Percentiles rank a stretch among this genome's conserved stretches.
phyloP scores from a whole-genome alignment of 371 early-diverging fungal species.

The Lichtheimia ramosa region DNA sequence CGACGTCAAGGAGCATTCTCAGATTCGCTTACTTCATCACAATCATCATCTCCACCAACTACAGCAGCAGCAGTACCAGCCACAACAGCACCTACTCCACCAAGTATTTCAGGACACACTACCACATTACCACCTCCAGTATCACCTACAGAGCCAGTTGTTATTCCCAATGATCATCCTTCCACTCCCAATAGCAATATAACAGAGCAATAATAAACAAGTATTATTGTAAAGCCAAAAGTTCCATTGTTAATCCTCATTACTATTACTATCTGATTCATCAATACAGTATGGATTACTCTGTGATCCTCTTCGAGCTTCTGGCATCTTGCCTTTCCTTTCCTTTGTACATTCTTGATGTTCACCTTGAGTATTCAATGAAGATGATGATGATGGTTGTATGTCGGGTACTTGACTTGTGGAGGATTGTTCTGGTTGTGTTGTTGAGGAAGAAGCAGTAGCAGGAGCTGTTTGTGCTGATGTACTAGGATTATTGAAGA shows the following conservation, averaged over 20 bases:
- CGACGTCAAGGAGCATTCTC: constrained; percentile 33
- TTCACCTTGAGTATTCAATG: neutral
- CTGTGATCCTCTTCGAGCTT: neutral
- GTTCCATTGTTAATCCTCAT: no score
- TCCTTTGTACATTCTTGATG: neutral
- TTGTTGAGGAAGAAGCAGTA: neutral
- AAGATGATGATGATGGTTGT: neutral
- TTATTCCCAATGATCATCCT: no score
- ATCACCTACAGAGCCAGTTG: neutral
- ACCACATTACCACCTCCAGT: constrained; percentile 4
- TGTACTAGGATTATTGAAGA: neutral
- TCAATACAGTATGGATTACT: neutral
- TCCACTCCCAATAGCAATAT: no score
- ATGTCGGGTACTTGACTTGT: no score
- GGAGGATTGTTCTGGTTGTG: no score
- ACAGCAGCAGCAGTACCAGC: neutral
- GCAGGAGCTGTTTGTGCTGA: neutral
- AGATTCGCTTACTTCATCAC: neutral
- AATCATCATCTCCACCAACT: constrained; percentile 7
- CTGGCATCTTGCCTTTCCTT: constrained; percentile 9
- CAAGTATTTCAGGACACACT: no score
- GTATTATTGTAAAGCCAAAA: no score
- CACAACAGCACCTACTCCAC: neutral
- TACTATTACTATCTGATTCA: neutral
- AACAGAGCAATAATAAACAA: no score